phyloP scores from a whole-genome alignment of 805 yeast genomes.

The Nakazawaea populi region DNA sequence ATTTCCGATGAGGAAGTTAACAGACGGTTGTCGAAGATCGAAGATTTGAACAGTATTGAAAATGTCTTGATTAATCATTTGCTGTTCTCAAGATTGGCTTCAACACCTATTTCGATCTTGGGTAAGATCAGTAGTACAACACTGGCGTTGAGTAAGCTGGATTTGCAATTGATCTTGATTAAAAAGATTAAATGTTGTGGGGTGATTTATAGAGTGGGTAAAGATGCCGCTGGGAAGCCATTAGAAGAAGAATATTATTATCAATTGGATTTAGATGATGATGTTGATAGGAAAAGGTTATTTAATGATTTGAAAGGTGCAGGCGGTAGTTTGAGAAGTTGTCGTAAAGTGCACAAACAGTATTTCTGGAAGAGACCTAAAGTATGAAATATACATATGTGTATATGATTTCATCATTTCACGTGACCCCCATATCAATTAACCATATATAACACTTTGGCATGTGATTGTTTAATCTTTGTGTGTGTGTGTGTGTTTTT shows the following conservation, averaged over 20 bases:
- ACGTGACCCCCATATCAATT: neutral
- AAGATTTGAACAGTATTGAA: conserved; percentile 45
- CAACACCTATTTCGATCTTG: conserved; percentile 76
- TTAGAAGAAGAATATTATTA: conserved; percentile 93
- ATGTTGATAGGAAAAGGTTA: conserved; percentile 58
- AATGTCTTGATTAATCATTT: conserved; percentile 75
- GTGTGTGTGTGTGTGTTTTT: neutral
- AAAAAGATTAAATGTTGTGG: conserved; percentile 61
- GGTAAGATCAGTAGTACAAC: conserved; percentile 55
- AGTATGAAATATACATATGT: neutral
- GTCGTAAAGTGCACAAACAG: conserved; percentile 92
- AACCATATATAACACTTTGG: neutral
- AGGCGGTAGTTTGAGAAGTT: conserved; percentile 71
- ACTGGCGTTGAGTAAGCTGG: conserved; percentile 35
- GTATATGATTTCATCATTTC: conserved; percentile 8
- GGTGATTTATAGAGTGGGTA: conserved; percentile 82
- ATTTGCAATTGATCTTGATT: conserved; percentile 37
- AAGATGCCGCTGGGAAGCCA: conserved; percentile 95
- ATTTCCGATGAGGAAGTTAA: conserved; percentile 9
- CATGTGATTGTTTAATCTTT: neutral
- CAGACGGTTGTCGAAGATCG: conserved; percentile 17
- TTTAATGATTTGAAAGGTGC: conserved; percentile 77
- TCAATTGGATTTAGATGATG: conserved; percentile 75
- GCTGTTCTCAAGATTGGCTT: conserved; percentile 84
- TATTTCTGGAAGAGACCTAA: conserved; percentile 68